A percentile compares a stretch with the other conserved stretches of the same genome.
Evolutionary conservation across 2,329 filamentous ascomycete species (phyloP).

Genomic region (Coniosporium tulheliwenetii): DNA sequence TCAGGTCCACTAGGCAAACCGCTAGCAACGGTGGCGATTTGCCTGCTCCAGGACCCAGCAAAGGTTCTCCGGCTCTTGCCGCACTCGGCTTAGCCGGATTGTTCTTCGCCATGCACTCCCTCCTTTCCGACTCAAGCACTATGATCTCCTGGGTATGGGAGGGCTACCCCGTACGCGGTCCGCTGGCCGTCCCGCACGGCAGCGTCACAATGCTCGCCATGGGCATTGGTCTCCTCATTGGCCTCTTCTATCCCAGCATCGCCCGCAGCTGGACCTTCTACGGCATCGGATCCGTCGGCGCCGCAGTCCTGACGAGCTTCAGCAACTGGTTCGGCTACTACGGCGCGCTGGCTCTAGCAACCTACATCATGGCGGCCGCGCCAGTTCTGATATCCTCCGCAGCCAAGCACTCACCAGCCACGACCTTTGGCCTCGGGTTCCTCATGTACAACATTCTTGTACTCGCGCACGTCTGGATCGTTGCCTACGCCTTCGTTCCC

Average conservation of each 20-base stretch:
- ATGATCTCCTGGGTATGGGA: slow-evolving; percentile 99
- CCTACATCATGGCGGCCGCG: slow-evolving; percentile 69
- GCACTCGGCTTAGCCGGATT: slow-evolving; percentile 68
- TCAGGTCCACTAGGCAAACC: slow-evolving; percentile 57
- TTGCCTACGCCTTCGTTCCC: slow-evolving; percentile 94
- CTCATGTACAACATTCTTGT: slow-evolving; percentile 85
- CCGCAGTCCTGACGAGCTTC: slow-evolving; percentile 59
- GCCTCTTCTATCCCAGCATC: slow-evolving; percentile 56
- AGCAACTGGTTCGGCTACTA: slow-evolving; percentile 82
- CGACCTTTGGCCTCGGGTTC: slow-evolving; percentile 78
- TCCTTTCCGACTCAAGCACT: slow-evolving; percentile 92
- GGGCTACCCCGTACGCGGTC: slow-evolving; percentile 79
- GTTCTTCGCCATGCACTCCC: slow-evolving; percentile 78
- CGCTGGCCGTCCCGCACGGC: slow-evolving; percentile 77
- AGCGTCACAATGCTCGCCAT: slow-evolving; percentile 76
- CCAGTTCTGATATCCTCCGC: slow-evolving; percentile 63
- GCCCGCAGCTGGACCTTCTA: slow-evolving; percentile 68
- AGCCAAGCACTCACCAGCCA: slow-evolving; percentile 58
- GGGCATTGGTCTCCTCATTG: slow-evolving; percentile 62
- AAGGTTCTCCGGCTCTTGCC: slow-evolving; percentile 54
- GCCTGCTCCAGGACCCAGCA: slow-evolving; percentile 38
- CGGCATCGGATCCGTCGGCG: slow-evolving; percentile 62
- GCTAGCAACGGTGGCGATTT: slow-evolving; percentile 34
- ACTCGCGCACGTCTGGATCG: slow-evolving; percentile 97
- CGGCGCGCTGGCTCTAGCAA: slow-evolving; percentile 58